A percentile compares a stretch with the other conserved stretches of the same genome.
Evolutionary conservation across 2,329 filamentous ascomycete genomes (phyloP).

Genomic region (Sporothrix brunneoviolacea): DNA sequence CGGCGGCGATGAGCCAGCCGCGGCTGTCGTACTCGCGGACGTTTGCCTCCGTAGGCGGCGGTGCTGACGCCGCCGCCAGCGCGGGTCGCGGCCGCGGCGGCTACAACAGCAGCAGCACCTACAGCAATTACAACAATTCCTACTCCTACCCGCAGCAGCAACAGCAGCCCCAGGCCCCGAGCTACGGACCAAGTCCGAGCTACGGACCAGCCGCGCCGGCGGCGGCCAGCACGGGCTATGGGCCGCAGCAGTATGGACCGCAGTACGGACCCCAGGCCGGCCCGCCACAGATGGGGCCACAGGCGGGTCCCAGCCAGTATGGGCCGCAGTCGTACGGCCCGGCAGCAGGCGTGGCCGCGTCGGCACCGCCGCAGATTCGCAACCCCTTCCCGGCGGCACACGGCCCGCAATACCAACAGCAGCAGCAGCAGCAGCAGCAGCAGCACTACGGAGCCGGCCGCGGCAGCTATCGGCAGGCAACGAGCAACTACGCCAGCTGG

Average conservation of each 20-base stretch:
- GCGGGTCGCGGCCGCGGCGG: constrained; percentile 15
- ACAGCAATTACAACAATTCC: constrained; percentile 15
- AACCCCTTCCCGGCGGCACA: constrained; percentile 67
- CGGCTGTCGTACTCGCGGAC: constrained; percentile 24
- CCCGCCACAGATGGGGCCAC: neutral
- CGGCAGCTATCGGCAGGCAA: constrained; percentile 50
- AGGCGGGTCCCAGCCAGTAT: constrained; percentile 17
- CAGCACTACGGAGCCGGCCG: constrained; percentile 25
- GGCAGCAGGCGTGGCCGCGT: constrained; percentile 31
- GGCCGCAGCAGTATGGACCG: neutral
- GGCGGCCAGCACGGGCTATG: too few species aligned
- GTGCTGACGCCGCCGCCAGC: constrained; percentile 18
- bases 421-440: neutral
- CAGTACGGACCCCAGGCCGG: constrained; percentile 5
- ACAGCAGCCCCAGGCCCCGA: constrained; percentile 18
- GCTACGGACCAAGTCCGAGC: constrained; percentile 15
- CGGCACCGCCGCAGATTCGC: constrained; percentile 60
- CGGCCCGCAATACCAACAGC: constrained; percentile 1
- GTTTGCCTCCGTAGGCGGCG: constrained; percentile 30
- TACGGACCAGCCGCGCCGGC: constrained; percentile 24
- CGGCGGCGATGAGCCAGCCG: constrained; percentile 23
- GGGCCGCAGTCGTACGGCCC: constrained; percentile 25
- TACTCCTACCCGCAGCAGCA: constrained; percentile 21
- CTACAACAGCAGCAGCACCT: constrained; percentile 8
- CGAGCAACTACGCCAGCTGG: constrained; percentile 86